Evolutionary conservation across 192 early-diverging fungal species (phyloP).

Genomic region (Fimicolochytrium jonesii): DNA sequence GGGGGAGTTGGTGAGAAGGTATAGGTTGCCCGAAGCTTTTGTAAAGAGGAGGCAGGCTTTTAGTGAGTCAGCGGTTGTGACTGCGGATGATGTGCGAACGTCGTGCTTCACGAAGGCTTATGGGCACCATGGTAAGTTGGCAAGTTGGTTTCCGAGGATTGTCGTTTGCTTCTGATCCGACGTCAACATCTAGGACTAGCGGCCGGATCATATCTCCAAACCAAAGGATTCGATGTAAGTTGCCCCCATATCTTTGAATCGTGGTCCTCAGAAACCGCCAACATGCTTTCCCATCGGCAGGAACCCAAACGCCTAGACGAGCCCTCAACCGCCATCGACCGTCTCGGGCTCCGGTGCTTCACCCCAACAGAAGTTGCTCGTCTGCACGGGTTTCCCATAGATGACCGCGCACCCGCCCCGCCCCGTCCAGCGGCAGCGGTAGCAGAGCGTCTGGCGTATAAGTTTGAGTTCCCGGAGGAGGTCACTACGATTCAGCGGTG

Average conservation of each 20-base stretch:
- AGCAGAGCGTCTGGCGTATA: background rate
- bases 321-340: slow-evolving; percentile 56
- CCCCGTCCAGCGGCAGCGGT: background rate
- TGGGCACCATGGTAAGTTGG: slow-evolving; percentile 74
- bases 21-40: slow-evolving; percentile 3
- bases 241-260: slow-evolving; percentile 12
- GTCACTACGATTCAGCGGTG: slow-evolving; percentile 73
- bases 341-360: slow-evolving; percentile 74
- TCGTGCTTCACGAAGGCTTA: slow-evolving; percentile 69
- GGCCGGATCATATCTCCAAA: slow-evolving; percentile 74
- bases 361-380: slow-evolving; percentile 75
- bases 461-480: slow-evolving; percentile 64
- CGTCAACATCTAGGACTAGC: no score
- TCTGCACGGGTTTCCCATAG: slow-evolving; percentile 75
- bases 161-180: no score
- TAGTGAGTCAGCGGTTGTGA: slow-evolving; percentile 30
- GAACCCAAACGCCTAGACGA: slow-evolving; percentile 32
- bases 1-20: background rate
- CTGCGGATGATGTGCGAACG: slow-evolving; percentile 9
- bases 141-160: no score
- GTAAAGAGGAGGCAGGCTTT: background rate
- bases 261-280: background rate
- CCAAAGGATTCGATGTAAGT: slow-evolving; percentile 60
- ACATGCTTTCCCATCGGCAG: background rate
- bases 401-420: background rate